Conservation (phyloP, 768 basidiomycete species). For the Boletus patriciae region DNA sequence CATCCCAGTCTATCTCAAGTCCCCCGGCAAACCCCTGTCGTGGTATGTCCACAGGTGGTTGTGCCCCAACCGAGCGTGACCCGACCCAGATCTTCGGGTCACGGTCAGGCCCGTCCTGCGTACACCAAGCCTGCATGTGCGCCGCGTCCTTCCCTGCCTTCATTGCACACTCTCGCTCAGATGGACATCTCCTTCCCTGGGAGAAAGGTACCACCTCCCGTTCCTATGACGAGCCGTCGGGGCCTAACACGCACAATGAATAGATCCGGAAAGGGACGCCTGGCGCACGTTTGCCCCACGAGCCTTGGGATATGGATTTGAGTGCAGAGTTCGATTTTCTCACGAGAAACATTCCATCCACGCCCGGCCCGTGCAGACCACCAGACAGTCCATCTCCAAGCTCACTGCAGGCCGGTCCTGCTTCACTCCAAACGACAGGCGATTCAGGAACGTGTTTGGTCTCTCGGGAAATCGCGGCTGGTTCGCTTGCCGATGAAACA, state of each 20-base stretch:
- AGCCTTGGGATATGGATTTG: constrained; percentile 40
- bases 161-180: constrained; percentile 39
- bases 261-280: constrained; percentile 43
- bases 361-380: background rate
- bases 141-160: constrained; percentile 44
- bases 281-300: constrained; percentile 43
- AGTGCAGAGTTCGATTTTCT: constrained; percentile 12
- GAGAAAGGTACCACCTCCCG: constrained; percentile 35
- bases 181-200: constrained; percentile 35
- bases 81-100: constrained; percentile 37
- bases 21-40: constrained; percentile 10
- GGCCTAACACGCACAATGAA: background rate
- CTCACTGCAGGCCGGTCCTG: background rate
- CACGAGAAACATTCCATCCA: background rate
- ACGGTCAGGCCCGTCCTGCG: constrained; percentile 40
- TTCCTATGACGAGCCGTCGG: background rate
- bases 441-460: constrained; percentile 6
- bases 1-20: constrained; percentile 6
- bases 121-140: constrained; percentile 43
- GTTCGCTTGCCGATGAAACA: constrained; percentile 22
- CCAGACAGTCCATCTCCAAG: background rate
- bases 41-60: constrained; percentile 13
- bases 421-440: background rate
- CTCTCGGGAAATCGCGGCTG: constrained; percentile 7
- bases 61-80: constrained; percentile 10